Base-by-base conservation (phyloP, 2,329 filamentous ascomycete genomes). In the Pseudovirgaria hyperparasitica region DNA sequence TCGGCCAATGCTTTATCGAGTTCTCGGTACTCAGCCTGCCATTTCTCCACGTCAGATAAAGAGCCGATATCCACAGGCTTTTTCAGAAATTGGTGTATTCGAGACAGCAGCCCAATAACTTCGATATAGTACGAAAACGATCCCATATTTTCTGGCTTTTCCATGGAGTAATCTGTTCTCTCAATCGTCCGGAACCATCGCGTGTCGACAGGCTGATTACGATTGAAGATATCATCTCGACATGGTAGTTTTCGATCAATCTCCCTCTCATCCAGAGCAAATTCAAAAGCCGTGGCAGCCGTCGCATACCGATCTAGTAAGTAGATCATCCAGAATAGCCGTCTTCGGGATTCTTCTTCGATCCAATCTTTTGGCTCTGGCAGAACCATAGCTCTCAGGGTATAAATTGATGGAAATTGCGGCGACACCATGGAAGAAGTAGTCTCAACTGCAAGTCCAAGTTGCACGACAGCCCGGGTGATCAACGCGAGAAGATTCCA, bases 281-380 rank as follows among this genome's bases (percentile, higher is more conserved):
- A 92, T 41, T 93, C 84, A 40, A 93, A 93, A 0, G 86, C 84
- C 0, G 86, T 93, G 1, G 84, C 78, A 30, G 93, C 76, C 1
- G 85, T 93, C 1, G 84, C 84, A 46, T 92, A 93, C 26, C 86
- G 70, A 48, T 94, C 86, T 5, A 94, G 65, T 9, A 93, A 58
- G 46, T 92, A 94, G 8, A 92, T 76, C 75, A 92, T 87, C 86
- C 86, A 94, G 52, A 94, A 92, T 1, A 93, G 61, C 15, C 86
- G 67, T 16, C 86, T 69, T 16, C 85, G 66, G 22, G 81, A 80
- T 51, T 94, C 86, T 34, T 93, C 86, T 47, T 93, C 85, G 30
- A 92, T 78, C 52, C 86, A 93, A 34, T 84, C 80, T 26, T 72
- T 75, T 0, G 86, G 70, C 34, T 92, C 84, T 0, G 84, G 80